These are phyloP conservation scores for thale cress (Arabidopsis thaliana) DNA, from an alignment of 345 rosid species.

Conservation along the genomic window TAIR10.1 NC_003070.9:18187001-18187500, in stretches of 20 bases:
- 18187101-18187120: constrained; percentile 65
- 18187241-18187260: constrained; percentile 68
- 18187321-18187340: constrained; percentile 63
- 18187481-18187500: no score
- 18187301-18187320: constrained; percentile 56
- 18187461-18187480: neutral
- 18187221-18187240: constrained; percentile 58
- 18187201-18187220: constrained; percentile 11
- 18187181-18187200: neutral
- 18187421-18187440: constrained; percentile 44
- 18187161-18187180: neutral
- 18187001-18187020: neutral
- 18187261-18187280: constrained; percentile 60
- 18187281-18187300: constrained; percentile 59
- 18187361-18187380: constrained; percentile 54
- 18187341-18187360: constrained; percentile 61
- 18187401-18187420: constrained; percentile 61
- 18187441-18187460: neutral
- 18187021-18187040: constrained; percentile 72
- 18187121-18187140: constrained; percentile 50
- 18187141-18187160: constrained; percentile 40
- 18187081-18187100: constrained; percentile 66
- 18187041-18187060: constrained; percentile 55
- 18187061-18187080: constrained; percentile 54
- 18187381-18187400: constrained; percentile 54